These are phyloP conservation scores for Pythium brassicae DNA, from an alignment of 352 stramenopile species.

Conservation along the genomic window DNA sequence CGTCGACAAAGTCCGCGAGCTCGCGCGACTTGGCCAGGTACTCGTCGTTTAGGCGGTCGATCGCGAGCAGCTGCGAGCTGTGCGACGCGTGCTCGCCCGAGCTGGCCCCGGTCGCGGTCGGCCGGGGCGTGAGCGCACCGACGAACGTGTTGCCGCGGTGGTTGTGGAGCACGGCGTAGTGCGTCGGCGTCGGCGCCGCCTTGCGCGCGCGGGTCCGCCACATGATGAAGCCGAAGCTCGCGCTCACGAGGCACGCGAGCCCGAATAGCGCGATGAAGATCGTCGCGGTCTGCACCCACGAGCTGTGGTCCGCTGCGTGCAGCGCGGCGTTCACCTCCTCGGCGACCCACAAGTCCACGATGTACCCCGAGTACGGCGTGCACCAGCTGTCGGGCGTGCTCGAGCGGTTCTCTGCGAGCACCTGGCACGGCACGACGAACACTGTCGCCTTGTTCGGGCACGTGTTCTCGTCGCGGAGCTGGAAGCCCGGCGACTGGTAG, in stretches of 20 bases:
- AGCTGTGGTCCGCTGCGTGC: constrained; percentile 3
- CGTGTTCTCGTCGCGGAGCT: constrained; percentile 10
- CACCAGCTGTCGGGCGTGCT: constrained; percentile 26
- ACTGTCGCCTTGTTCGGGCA: constrained; percentile 26
- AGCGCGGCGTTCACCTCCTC: constrained; percentile 2
- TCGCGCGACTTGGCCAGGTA: constrained; percentile 21
- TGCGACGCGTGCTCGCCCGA: constrained; percentile 2
- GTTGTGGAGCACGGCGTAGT: constrained; percentile 8
- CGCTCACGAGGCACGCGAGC: constrained; percentile 8
- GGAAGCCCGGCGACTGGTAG: constrained; percentile 26
- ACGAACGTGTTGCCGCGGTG: background rate
- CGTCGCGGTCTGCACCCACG: constrained; percentile 8
- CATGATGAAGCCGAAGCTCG: constrained; percentile 4
- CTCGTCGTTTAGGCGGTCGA: constrained; percentile 12
- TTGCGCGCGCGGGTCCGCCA: constrained; percentile 7
- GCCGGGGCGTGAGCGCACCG: constrained; percentile 1
- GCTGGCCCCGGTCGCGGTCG: background rate
- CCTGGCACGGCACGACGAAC: constrained; percentile 45
- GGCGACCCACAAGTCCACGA: constrained; percentile 38
- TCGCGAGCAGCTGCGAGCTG: constrained; percentile 6
- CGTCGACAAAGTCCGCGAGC: constrained; percentile 28
- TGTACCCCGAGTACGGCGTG: constrained; percentile 19
- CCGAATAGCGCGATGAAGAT: constrained; percentile 15
- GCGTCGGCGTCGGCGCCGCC: background rate
- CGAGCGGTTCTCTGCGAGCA: constrained; percentile 1